Percentiles rank a stretch among this genome's conserved stretches.
Evolutionary conservation across 371 early-diverging fungal genomes (phyloP).

Genomic region (Rhizopus sp.): DNA sequence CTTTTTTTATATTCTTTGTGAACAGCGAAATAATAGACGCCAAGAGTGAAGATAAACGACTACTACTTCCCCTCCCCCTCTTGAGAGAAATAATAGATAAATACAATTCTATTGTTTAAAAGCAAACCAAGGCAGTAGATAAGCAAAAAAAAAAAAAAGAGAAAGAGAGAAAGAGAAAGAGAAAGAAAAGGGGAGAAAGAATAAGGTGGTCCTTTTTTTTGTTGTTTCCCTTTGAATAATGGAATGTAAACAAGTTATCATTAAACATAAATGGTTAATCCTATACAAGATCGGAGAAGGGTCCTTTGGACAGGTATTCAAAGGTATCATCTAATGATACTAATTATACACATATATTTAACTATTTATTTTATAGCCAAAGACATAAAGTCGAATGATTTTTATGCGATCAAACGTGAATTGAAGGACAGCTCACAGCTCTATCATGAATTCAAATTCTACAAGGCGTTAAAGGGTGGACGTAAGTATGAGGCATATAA

Average conservation of each 20-base stretch:
- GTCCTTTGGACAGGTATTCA: slow-evolving; percentile 66
- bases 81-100: too few relatives aligned
- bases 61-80: too few relatives aligned
- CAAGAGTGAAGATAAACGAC: too few relatives aligned
- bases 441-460: slow-evolving; percentile 55
- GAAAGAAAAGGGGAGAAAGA: slow-evolving; percentile 2
- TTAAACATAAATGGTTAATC: slow-evolving; percentile 59
- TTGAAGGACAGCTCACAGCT: slow-evolving; percentile 52
- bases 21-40: too few relatives aligned
- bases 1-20: not conserved
- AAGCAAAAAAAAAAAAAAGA: not conserved
- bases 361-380: slow-evolving; percentile 29
- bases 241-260: slow-evolving; percentile 41
- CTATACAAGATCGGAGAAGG: slow-evolving; percentile 63
- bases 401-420: slow-evolving; percentile 62
- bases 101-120: too few relatives aligned
- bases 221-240: slow-evolving; percentile 4
- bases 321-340: slow-evolving; percentile 35
- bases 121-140: not conserved
- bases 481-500: slow-evolving; percentile 34
- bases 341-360: slow-evolving; percentile 6
- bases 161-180: slow-evolving; percentile 5
- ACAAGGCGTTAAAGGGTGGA: slow-evolving; percentile 53
- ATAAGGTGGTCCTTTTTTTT: slow-evolving; percentile 5
- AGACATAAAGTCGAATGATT: slow-evolving; percentile 42